phyloP scores from a whole-genome alignment of 164 flowering plant genomes.

The Vitis rupestris region DNA sequence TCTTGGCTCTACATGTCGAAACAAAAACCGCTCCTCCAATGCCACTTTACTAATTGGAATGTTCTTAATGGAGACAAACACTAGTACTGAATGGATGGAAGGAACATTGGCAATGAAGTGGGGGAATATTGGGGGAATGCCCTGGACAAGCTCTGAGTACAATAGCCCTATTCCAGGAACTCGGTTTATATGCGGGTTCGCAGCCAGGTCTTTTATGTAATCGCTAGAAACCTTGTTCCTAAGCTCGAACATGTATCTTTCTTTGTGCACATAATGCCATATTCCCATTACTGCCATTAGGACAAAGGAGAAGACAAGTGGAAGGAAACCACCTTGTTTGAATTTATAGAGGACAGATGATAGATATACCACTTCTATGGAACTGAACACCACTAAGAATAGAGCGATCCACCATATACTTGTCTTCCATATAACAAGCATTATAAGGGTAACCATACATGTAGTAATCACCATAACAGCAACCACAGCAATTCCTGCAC shows the following conservation, averaged over 20 bases:
- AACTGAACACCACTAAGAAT: constrained; percentile 36
- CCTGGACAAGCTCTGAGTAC: constrained; percentile 78
- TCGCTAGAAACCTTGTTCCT: constrained; percentile 55
- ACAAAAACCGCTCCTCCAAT: constrained; percentile 59
- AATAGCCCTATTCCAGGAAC: constrained; percentile 66
- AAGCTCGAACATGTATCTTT: constrained; percentile 59
- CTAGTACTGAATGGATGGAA: constrained; percentile 64
- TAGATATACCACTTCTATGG: constrained; percentile 36
- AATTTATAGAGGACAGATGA: constrained; percentile 61
- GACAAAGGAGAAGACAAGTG: constrained; percentile 47
- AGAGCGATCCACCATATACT: constrained; percentile 38
- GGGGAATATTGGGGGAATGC: constrained; percentile 73
- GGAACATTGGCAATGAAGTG: constrained; percentile 61
- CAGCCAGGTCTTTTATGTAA: constrained; percentile 34
- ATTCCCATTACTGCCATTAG: constrained; percentile 53
- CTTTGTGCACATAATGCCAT: constrained; percentile 66
- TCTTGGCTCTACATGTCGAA: constrained; percentile 55
- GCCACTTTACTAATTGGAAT: constrained; percentile 63
- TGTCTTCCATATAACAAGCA: constrained; percentile 72
- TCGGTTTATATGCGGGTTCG: constrained; percentile 35
- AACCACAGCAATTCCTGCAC: constrained; percentile 79
- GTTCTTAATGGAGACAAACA: constrained; percentile 62
- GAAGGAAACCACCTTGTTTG: constrained; percentile 63
- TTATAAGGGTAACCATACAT: constrained; percentile 49
- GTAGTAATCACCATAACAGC: constrained; percentile 67